Conservation (phyloP, 768 basidiomycete species). For the Gyrodon lividus region DNA sequence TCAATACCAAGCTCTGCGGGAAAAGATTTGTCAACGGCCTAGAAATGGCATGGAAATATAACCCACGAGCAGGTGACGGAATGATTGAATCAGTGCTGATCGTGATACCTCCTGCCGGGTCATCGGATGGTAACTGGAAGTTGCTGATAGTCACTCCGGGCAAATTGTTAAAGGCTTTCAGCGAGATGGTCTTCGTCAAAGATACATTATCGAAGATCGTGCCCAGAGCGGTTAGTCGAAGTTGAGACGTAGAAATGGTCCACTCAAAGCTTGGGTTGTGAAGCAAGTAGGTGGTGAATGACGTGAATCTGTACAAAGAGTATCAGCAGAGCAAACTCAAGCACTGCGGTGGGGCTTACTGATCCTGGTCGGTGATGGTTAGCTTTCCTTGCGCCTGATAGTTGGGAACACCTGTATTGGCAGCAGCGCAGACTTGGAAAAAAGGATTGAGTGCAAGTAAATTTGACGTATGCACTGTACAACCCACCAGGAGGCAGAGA, state of each 20-base stretch:
- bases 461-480: not conserved
- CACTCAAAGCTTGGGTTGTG: constrained; percentile 66
- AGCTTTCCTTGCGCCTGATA: constrained; percentile 52
- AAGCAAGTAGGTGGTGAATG: constrained; percentile 62
- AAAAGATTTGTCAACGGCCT: constrained; percentile 15
- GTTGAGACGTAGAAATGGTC: constrained; percentile 65
- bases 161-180: constrained; percentile 71
- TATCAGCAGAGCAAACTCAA: not conserved
- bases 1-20: constrained; percentile 63
- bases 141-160: constrained; percentile 71
- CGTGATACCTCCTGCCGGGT: constrained; percentile 66
- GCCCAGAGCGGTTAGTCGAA: constrained; percentile 63
- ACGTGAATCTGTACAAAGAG: constrained; percentile 48
- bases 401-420: constrained; percentile 64
- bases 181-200: constrained; percentile 56
- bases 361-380: constrained; percentile 51
- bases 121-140: constrained; percentile 68
- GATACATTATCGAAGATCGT: constrained; percentile 67
- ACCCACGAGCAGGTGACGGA: constrained; percentile 65
- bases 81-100: constrained; percentile 67
- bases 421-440: constrained; percentile 59
- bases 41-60: not conserved
- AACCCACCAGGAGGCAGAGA: constrained; percentile 54
- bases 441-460: not conserved
- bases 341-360: constrained; percentile 34